Evolutionary conservation across 208 protist species (phyloP).

Genomic region (Wallacemonas sp.): DNA sequence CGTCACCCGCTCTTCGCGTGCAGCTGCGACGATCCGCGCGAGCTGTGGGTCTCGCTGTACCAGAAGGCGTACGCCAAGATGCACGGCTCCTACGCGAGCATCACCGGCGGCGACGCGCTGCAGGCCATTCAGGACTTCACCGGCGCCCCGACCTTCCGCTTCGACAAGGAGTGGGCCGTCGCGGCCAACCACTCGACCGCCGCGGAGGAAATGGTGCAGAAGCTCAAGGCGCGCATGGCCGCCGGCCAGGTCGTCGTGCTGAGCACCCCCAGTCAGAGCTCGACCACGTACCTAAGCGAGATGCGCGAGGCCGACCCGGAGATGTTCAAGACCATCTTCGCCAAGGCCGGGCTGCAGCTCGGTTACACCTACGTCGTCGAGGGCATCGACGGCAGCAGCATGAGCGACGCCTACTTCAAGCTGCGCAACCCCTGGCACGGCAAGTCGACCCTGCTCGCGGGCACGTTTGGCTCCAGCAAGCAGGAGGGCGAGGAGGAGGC

Average conservation of each 20-base stretch:
- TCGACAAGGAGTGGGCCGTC: conserved; percentile 52
- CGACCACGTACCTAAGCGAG: conserved; percentile 30
- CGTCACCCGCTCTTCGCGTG: conserved; percentile 38
- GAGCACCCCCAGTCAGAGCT: conserved; percentile 49
- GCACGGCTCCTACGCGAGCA: conserved; percentile 72
- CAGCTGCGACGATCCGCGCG: conserved; percentile 30
- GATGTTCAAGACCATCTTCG: conserved; percentile 25
- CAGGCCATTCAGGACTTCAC: conserved; percentile 70
- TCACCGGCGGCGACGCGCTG: conserved; percentile 61
- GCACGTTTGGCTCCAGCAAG: conserved; percentile 14
- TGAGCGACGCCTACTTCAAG: conserved; percentile 35
- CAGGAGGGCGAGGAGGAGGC: conserved; percentile 33
- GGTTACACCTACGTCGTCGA: conserved; percentile 51
- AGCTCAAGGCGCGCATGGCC: conserved; percentile 18
- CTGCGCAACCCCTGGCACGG: conserved; percentile 46
- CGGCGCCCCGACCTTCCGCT: conserved; percentile 41
- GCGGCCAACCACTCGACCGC: conserved; percentile 9
- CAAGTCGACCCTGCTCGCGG: conserved; percentile 23
- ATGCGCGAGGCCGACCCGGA: conserved; percentile 16
- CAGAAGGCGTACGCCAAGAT: conserved; percentile 90
- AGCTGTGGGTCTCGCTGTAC: conserved; percentile 74
- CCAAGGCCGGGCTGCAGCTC: conserved; percentile 25
- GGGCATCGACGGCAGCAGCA: conserved; percentile 25
- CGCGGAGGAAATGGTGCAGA: conserved; percentile 5
- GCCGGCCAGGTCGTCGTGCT: conserved; percentile 35